phyloP scores from a whole-genome alignment of 495 filamentous ascomycete species.

The Penicillium desertorum region DNA sequence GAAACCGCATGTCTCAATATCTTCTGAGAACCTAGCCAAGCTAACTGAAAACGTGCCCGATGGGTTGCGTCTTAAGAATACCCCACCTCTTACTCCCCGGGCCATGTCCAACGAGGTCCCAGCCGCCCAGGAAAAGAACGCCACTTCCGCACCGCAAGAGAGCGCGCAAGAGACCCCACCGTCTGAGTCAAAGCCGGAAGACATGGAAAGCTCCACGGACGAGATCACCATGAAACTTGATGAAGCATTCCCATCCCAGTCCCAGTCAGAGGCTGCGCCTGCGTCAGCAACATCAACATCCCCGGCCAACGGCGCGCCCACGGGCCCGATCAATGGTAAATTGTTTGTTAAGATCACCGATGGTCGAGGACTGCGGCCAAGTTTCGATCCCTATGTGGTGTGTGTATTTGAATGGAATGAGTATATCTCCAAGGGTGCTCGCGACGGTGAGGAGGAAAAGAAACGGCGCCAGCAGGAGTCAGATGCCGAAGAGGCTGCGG shows the following conservation, averaged over 20 bases:
- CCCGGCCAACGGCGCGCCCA: conserved; percentile 53
- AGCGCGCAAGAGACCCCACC: conserved; percentile 23
- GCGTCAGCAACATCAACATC: conserved; percentile 22
- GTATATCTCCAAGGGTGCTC: conserved; percentile 85
- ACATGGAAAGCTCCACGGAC: conserved; percentile 35
- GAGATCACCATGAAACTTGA: conserved; percentile 47
- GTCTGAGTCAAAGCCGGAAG: conserved; percentile 24
- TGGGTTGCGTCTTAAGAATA: conserved; percentile 73
- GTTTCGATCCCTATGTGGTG: conserved; percentile 89
- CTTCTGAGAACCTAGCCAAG: conserved; percentile 73
- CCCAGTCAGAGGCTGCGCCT: not conserved
- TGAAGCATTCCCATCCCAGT: conserved; percentile 41
- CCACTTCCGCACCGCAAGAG: conserved; percentile 32
- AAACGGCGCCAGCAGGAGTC: conserved; percentile 52
- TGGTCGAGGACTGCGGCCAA: conserved; percentile 75
- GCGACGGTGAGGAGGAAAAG: conserved; percentile 55
- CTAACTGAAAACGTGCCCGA: conserved; percentile 75
- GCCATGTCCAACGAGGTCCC: conserved; percentile 68
- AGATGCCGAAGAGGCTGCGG: conserved; percentile 59
- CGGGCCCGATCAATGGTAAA: conserved; percentile 82
- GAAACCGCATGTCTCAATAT: conserved; percentile 50
- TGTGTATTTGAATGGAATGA: conserved; percentile 97
- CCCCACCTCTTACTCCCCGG: conserved; percentile 81
- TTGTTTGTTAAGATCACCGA: conserved; percentile 84
- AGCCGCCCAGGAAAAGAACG: conserved; percentile 37